Percentiles rank a stretch among this genome's conserved stretches.
These are phyloP conservation scores for Eragrostis curvula DNA, from an alignment of 176 grass and related monocot genomes.

Conservation along the genomic window DNA sequence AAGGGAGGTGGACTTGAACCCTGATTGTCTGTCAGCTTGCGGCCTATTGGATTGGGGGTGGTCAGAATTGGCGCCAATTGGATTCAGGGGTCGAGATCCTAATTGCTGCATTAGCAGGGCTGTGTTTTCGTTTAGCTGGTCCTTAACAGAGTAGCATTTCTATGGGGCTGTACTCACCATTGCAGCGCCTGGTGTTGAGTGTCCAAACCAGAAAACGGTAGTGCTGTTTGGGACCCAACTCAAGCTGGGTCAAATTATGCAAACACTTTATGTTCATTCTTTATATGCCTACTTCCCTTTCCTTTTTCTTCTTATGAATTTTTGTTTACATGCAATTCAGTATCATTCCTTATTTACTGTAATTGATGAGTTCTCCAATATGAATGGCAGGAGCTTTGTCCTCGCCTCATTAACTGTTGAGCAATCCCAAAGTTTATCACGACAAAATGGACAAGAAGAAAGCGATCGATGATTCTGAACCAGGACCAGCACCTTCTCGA, in stretches of 20 bases:
- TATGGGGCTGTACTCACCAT: background rate
- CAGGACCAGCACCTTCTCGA: slow-evolving; percentile 50
- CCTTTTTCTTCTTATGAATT: background rate
- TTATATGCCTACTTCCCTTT: background rate
- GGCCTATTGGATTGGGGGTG: no score
- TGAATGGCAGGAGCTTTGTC: background rate
- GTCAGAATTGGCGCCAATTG: background rate
- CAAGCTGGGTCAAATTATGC: background rate
- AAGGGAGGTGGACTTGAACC: no score
- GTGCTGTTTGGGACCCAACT: background rate
- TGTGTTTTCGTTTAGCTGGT: background rate
- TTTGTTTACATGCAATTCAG: background rate
- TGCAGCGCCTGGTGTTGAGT: background rate
- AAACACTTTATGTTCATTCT: background rate
- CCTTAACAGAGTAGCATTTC: background rate
- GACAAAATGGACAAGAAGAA: slow-evolving; percentile 75
- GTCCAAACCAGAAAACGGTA: background rate
- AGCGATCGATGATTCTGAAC: slow-evolving; percentile 53
- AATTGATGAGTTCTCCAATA: slow-evolving; percentile 1
- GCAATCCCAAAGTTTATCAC: background rate
- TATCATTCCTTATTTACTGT: background rate
- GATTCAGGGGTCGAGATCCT: background rate
- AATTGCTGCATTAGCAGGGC: background rate
- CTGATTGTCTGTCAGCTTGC: no score
- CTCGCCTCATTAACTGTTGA: background rate